Conservation (phyloP, 2,329 filamentous ascomycete species). For the Cladosporium sp. region DNA sequence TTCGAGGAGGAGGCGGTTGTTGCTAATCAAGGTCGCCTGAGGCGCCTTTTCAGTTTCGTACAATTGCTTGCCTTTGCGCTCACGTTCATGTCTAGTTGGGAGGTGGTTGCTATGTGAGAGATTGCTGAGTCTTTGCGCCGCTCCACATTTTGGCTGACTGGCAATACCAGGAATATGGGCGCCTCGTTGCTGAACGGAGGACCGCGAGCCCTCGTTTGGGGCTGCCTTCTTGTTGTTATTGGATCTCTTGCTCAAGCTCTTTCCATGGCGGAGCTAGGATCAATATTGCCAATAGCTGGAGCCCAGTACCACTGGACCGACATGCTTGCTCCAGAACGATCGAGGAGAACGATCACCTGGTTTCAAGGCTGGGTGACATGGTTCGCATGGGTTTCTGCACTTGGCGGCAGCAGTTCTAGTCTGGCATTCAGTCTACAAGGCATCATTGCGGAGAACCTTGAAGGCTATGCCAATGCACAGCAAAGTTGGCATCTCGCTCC, state of each 20-base stretch:
- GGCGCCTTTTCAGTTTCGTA: conserved; percentile 28
- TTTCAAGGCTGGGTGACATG: conserved; percentile 36
- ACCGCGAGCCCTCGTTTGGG: conserved; percentile 14
- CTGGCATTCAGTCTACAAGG: conserved; percentile 13
- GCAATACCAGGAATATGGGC: conserved; percentile 13
- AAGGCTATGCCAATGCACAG: conserved; percentile 24
- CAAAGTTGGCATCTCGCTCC: conserved; percentile 36
- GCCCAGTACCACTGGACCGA: conserved; percentile 18
- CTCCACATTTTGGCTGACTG: too few species aligned
- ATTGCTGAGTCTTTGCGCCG: too few species aligned
- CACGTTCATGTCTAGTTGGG: conserved; percentile 29
- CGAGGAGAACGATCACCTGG: conserved; percentile 20
- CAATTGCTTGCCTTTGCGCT: conserved; percentile 28
- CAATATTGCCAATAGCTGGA: conserved; percentile 25
- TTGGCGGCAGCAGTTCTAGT: conserved; percentile 32
- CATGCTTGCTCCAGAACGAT: conserved; percentile 14
- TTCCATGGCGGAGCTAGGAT: conserved; percentile 28
- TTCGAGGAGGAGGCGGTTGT: conserved; percentile 1
- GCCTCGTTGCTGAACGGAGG: conserved; percentile 15
- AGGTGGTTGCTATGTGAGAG: conserved; percentile 19
- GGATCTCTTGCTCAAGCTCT: background rate
- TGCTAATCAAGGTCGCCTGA: background rate
- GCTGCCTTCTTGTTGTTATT: conserved; percentile 7
- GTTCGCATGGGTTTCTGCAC: conserved; percentile 37
- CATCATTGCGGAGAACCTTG: conserved; percentile 28